phyloP scores from a whole-genome alignment of 805 yeast species.

The Ogataea kodamae region DNA sequence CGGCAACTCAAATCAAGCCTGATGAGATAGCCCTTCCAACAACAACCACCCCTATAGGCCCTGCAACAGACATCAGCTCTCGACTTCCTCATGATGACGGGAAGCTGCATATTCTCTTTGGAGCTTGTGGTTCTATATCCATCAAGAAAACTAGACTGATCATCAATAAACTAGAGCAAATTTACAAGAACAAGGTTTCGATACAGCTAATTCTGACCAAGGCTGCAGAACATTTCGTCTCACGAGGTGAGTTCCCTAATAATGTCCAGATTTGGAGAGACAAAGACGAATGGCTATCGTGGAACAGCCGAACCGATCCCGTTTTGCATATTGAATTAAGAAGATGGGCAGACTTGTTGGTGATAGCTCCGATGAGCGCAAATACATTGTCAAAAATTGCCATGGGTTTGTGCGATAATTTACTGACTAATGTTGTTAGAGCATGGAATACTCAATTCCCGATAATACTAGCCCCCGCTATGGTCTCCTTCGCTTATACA shows the following conservation, averaged over 20 bases:
- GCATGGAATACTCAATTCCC: slow-evolving; percentile 63
- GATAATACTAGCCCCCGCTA: slow-evolving; percentile 54
- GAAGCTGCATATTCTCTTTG: slow-evolving; percentile 51
- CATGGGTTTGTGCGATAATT: slow-evolving; percentile 55
- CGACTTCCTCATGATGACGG: slow-evolving; percentile 50
- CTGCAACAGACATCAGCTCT: slow-evolving; percentile 29
- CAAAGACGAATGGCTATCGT: slow-evolving; percentile 52
- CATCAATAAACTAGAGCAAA: slow-evolving; percentile 48
- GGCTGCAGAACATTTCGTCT: slow-evolving; percentile 50
- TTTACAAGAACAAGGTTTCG: slow-evolving; percentile 49
- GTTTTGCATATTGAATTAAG: slow-evolving; percentile 58
- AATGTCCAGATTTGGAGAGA: slow-evolving; percentile 55
- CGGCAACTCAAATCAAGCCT: slow-evolving; percentile 9
- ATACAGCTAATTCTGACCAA: slow-evolving; percentile 54
- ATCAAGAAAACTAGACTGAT: slow-evolving; percentile 50
- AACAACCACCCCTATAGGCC: slow-evolving; percentile 4
- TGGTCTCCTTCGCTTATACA: slow-evolving; percentile 59
- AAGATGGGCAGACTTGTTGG: slow-evolving; percentile 57
- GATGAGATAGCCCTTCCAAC: slow-evolving; percentile 3
- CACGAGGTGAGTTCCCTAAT: slow-evolving; percentile 43
- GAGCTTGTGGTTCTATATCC: slow-evolving; percentile 57
- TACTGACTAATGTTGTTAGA: slow-evolving; percentile 53
- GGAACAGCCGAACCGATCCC: slow-evolving; percentile 55
- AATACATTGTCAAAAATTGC: slow-evolving; percentile 55
- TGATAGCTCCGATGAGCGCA: slow-evolving; percentile 57